Evolutionary conservation across 768 basidiomycete species (phyloP), one percentile per base, ranked within the genome.

Genomic region (Lactifluus volemus): DNA sequence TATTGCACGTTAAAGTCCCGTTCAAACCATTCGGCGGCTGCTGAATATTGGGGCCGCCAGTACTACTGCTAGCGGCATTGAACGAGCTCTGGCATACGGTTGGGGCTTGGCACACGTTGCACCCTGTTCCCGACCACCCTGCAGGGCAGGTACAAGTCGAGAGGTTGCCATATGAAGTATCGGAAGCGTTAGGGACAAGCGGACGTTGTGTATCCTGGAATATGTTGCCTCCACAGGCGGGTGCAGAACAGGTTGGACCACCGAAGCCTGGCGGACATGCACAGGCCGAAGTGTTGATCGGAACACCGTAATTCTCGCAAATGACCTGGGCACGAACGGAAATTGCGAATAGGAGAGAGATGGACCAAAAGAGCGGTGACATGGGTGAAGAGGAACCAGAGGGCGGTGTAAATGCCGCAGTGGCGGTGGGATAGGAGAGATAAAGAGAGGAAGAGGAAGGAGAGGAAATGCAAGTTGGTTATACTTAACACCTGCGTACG

Each of bases 221-320:
- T 48, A 96, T 82, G 54, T 83, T 86, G 2, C 91, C 91, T 11
- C 89, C 89, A 63, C 94, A 97, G 1, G 79, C 83, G 0, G 88
- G 82, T 59, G 81, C 77, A 1, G 82, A 77, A 68, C 92, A 93
- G 21, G 79, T 80, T 30, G 81, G 56, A 7, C 88, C 89, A 11
- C 88, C 88, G 68, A 90, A 92, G 12, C 92, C 92, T 25, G 82
- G 79, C 5, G 92, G 92, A 71, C 94, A 97, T 25, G 78, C 72
- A 69, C 93, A 95, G 25, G 70, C 67, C 25, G 82, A 77, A 10
- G 80, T 82, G 63, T 81, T 83, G 44, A 71, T 66, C 4, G 61
- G 50, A 6, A 75, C 68, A 34, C 87, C 90, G 68, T 84, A 88
- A 68, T 93, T 91, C 59, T 83, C 78, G 74, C 91, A 93, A 57